A percentile compares a stretch with the other conserved stretches of the same genome.
Conservation (phyloP, 139 green algal genomes). For the Coelastrella sp. region DNA sequence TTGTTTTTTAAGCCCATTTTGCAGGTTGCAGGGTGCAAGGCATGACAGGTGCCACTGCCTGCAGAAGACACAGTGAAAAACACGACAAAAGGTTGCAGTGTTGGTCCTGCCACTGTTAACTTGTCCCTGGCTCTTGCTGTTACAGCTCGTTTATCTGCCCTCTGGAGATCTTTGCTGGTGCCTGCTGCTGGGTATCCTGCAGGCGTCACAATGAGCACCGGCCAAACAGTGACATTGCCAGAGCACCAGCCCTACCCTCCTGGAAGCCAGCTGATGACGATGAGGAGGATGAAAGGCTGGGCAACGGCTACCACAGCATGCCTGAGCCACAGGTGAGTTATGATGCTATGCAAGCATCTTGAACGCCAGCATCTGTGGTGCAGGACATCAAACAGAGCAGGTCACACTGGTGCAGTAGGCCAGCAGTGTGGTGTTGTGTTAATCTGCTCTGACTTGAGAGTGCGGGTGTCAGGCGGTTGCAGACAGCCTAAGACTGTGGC, state of each 20-base stretch:
- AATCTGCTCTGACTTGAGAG: no score
- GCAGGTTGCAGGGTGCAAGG: no score
- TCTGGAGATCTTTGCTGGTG: neutral
- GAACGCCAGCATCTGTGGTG: neutral
- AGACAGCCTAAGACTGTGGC: no score
- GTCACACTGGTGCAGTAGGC: no score
- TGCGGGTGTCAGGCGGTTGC: no score
- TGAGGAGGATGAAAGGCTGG: constrained; percentile 42
- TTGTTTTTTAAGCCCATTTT: neutral
- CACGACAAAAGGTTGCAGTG: neutral
- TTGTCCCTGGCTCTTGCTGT: no score
- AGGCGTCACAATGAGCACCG: constrained; percentile 47
- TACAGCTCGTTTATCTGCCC: neutral
- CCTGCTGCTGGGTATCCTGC: neutral
- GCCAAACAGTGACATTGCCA: neutral
- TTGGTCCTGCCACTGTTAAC: no score
- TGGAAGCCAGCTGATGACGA: constrained; percentile 75
- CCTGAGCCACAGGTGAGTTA: neutral
- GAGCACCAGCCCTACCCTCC: constrained; percentile 60
- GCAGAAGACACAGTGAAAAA: neutral
- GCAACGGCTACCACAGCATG: neutral
- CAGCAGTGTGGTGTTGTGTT: no score
- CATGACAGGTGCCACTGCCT: neutral
- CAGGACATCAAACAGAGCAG: no score
- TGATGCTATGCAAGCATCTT: neutral